Evolutionary conservation across 148 eudicot species (phyloP).

Genomic region (Rhododendron simsii): DNA sequence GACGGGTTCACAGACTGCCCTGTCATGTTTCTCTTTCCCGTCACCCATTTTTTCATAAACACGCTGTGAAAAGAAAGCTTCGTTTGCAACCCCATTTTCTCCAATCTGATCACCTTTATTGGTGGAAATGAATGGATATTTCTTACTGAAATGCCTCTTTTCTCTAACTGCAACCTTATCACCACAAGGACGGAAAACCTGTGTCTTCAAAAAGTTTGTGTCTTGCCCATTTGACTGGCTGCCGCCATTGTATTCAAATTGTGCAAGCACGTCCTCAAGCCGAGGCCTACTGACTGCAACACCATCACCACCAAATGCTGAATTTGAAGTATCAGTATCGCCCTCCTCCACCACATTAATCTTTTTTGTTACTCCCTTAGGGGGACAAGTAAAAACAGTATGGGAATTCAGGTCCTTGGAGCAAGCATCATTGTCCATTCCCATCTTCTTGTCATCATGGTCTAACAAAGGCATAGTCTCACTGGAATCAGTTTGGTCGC

Average conservation of each 20-base stretch:
- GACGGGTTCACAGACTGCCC: background rate
- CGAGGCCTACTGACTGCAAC: background rate
- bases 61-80: background rate
- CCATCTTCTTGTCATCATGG: background rate
- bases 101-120: background rate
- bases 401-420: background rate
- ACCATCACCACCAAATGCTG: background rate
- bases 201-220: background rate
- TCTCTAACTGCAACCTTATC: background rate
- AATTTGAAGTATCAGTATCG: background rate
- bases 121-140: background rate
- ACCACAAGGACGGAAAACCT: conserved; percentile 1
- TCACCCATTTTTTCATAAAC: background rate
- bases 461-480: background rate
- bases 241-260: conserved; percentile 27
- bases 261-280: conserved; percentile 31
- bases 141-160: background rate
- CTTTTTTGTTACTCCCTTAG: background rate
- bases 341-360: background rate
- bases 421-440: background rate
- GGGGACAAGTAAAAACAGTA: background rate
- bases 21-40: background rate
- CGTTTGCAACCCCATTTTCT: background rate
- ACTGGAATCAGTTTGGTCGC: background rate
- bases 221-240: background rate